A percentile compares a stretch with the other conserved stretches of the same genome.
phyloP scores from a whole-genome alignment of 2,329 filamentous ascomycete species.

The Beauveria asiatica region DNA sequence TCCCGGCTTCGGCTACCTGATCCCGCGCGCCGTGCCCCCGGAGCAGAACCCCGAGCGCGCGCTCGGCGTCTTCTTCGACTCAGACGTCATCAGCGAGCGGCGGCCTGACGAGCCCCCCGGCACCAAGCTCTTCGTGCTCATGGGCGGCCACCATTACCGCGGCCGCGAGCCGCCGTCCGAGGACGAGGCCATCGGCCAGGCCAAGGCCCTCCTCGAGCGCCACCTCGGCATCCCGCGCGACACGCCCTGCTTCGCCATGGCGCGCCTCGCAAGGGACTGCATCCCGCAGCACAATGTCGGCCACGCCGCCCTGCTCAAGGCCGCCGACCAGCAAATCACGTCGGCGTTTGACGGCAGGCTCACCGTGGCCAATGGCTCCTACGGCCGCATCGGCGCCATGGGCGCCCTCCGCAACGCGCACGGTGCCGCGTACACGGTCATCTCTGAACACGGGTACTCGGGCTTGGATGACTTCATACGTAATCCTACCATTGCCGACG shows the following conservation, averaged over 20 bases:
- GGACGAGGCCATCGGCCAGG: constrained; percentile 60
- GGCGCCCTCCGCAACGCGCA: constrained; percentile 42
- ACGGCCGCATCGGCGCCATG: constrained; percentile 42
- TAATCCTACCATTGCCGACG: background rate
- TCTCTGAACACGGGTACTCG: constrained; percentile 17
- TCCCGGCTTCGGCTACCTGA: constrained; percentile 82
- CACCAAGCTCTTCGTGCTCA: constrained; percentile 87
- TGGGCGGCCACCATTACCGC: constrained; percentile 84
- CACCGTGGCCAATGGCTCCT: constrained; percentile 52
- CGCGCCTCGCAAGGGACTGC: constrained; percentile 56
- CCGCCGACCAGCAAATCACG: constrained; percentile 46
- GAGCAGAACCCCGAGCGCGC: constrained; percentile 73
- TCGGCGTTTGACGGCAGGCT: constrained; percentile 53
- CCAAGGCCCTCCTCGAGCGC: constrained; percentile 57
- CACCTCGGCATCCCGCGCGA: constrained; percentile 62
- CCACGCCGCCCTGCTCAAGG: constrained; percentile 55
- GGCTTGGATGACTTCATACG: constrained; percentile 24
- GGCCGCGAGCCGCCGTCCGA: constrained; percentile 48
- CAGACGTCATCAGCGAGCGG: constrained; percentile 39
- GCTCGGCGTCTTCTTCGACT: constrained; percentile 90
- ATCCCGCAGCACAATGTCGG: constrained; percentile 88
- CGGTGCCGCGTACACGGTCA: constrained; percentile 33
- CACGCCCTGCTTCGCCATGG: constrained; percentile 51
- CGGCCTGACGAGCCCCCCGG: constrained; percentile 50
- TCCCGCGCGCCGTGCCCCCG: constrained; percentile 63